Base-by-base conservation (phyloP, 2,329 filamentous ascomycete genomes). In the Arthrobotrys sinensis region DNA sequence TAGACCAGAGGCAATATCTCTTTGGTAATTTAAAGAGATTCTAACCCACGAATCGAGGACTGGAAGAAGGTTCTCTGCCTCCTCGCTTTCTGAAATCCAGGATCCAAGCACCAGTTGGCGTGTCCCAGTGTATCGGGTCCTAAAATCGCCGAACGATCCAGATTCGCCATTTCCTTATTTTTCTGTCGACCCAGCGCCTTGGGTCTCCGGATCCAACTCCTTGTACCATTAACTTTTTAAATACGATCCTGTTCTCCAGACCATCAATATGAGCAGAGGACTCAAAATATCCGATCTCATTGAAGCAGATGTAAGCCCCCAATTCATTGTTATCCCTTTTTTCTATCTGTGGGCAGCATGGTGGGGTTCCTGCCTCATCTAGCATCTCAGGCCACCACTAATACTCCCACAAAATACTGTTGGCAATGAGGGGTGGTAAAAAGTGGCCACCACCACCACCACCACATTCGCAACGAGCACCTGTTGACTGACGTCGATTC, bases 141-240 rank as follows among this genome's bases (percentile, higher is more conserved):
- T 64, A 70, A 77, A 77, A 77, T 77, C 72, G 72, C 72, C 66
- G 73, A 77, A 66, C 65, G 48, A 69, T 76, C 73, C 66, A 71
- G 73, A 77, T 77, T 77, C 60, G 73, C 73, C 73, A 65, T 65
- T 62, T 69, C 36, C 66, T 77, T 66, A 48, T 52, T 14, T 66
- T 77, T 67, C 60, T 53, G 43, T 66, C 70, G 70, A 75, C 73
- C 73, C 73, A 66, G 66, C 48, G 65, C 57, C 69, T 34, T 53
- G 73, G 73, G 53, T 65, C 65, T 66, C 50, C 60, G 50, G 28
- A 36, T 62, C 48, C 16, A 64, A 50, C 55, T 64, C 71, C 64
- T 68, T 67, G 52, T 48, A 40, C n/a, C 46, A 55, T 14, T 40
- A 8, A 28, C 12, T 32, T 8, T 67, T 36, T 19, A n/a, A 24